Evolutionary conservation across 805 yeast species (phyloP).

Genomic region (Starmerella vaccinii): DNA sequence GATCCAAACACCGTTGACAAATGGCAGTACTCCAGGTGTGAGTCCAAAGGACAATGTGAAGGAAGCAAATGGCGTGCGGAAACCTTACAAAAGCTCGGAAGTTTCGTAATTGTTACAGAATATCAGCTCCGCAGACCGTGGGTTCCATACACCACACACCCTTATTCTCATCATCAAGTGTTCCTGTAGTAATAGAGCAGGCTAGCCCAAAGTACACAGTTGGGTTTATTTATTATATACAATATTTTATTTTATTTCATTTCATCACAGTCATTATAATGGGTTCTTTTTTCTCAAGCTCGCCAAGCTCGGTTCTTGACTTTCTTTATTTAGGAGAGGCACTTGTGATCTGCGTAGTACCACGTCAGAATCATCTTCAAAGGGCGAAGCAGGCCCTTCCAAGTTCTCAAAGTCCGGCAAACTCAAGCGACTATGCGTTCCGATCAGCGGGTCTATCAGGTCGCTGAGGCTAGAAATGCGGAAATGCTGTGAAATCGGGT

Average conservation of each 20-base stretch:
- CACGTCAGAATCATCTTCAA: neutral
- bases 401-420: neutral
- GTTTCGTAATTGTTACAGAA: too few species aligned
- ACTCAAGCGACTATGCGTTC: neutral
- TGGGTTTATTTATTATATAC: neutral
- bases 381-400: neutral
- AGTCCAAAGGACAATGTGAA: neutral
- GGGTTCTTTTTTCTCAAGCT: neutral
- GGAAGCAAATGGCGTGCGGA: neutral
- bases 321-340: neutral
- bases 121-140: too few species aligned
- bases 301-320: constrained; percentile 6
- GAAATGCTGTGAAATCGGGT: constrained; percentile 7
- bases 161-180: too few species aligned
- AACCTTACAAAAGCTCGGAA: neutral
- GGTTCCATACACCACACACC: too few species aligned
- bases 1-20: neutral
- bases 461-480: constrained; percentile 6
- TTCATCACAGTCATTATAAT: too few species aligned
- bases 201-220: too few species aligned
- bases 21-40: neutral
- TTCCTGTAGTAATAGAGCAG: too few species aligned
- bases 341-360: neutral
- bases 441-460: neutral
- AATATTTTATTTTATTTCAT: neutral